Base-by-base conservation (phyloP, 257 asterid species). In the Penstemon eatonii region DNA sequence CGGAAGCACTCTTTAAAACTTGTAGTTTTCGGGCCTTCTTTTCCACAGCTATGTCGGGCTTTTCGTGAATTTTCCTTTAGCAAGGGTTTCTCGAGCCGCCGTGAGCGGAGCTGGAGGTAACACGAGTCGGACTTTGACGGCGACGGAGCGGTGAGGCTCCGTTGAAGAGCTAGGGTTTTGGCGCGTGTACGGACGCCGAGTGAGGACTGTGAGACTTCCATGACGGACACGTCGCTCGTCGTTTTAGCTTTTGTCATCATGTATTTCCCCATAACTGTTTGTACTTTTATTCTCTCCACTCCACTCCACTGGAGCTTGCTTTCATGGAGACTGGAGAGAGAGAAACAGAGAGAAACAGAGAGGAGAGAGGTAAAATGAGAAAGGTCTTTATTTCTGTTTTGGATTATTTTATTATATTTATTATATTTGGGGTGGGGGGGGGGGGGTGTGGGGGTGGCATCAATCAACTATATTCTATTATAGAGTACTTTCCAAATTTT, bases 171-270 rank as follows among this genome's bases (percentile, higher is more conserved):
- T 66, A 89, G 80, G 79, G 88, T 89, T 81, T 75, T 89, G 72
- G 97, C 89, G n/a, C 96, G 89, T 7, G 97, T 89, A 12, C 87
- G 93, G 25, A 89, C 97, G 36, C 97, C 97, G 47, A 86, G 81
- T 1, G 83, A 69, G 18, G 85, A 71, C 53, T 87, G 89, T 1
- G 86, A 74, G 60, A 75, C 69, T 15, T 87, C 95, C 85, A 77
- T 78, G 18, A 80, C 87, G 50, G 81, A 79, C 13, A 82, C 83
- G 75, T 84, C 88, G 8, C 76, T 80, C 4, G 83, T 72, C 46
- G 80, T 70, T 72, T 81, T 82, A 33, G 84, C 75, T 56, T 86
- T 85, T 2, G 33, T 25, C 39, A 83, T 76, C 73, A 85, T 81
- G 82, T 86, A 85, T 75, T 82, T 89, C 11, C 91, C 96, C 94